phyloP scores from a whole-genome alignment of 179 eudicot species.

The Beta lomatogona region DNA sequence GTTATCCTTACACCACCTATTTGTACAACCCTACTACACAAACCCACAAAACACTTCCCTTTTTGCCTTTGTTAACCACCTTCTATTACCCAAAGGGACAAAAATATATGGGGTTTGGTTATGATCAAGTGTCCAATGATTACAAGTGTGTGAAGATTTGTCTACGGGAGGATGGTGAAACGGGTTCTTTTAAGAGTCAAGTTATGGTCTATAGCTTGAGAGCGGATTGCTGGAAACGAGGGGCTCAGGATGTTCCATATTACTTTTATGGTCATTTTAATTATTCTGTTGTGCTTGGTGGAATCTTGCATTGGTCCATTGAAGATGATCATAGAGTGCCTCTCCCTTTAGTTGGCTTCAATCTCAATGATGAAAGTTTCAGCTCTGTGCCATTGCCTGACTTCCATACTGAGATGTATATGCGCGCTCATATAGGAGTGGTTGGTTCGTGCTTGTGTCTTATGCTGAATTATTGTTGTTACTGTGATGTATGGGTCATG shows the following conservation, averaged over 20 bases:
- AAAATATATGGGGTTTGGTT: slow-evolving; percentile 11
- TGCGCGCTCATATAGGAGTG: slow-evolving; percentile 9
- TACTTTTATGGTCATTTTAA: not conserved
- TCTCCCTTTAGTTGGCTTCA: slow-evolving; percentile 8
- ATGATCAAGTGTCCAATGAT: slow-evolving; percentile 6
- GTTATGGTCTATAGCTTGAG: slow-evolving; percentile 28
- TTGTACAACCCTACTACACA: slow-evolving; percentile 7
- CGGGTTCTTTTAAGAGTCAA: not conserved
- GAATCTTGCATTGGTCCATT: slow-evolving; percentile 12
- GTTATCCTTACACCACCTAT: no score
- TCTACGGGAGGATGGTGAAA: not conserved
- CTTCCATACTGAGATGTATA: not conserved
- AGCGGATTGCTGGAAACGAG: slow-evolving; percentile 12
- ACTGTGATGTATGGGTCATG: slow-evolving; percentile 30
- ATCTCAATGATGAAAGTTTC: slow-evolving; percentile 21
- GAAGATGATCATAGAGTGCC: not conserved
- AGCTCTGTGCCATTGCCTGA: slow-evolving; percentile 14
- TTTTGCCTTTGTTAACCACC: not conserved
- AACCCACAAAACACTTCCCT: not conserved
- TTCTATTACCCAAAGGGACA: not conserved
- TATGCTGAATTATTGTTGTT: not conserved
- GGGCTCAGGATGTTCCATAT: slow-evolving; percentile 17
- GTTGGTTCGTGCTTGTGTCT: slow-evolving; percentile 23
- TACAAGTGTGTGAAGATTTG: slow-evolving; percentile 9
- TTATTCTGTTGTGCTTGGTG: not conserved